A percentile compares a stretch with the other conserved stretches of the same genome.
Conservation (phyloP, 305 asterid species). For the Fraxinus paxiana region DNA sequence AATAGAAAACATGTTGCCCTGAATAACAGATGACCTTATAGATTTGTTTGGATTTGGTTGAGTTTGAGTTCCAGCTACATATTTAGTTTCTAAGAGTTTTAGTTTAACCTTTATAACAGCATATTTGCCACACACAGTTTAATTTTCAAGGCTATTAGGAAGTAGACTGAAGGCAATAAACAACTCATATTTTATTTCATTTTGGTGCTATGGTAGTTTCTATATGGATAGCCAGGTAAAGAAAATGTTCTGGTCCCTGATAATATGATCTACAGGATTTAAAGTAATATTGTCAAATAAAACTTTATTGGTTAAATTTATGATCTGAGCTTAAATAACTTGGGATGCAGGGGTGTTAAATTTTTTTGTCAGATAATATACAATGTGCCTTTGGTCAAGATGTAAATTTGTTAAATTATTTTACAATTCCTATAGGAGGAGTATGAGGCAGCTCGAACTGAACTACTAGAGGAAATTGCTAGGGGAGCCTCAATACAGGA, state of each 20-base stretch:
- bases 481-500: conserved; percentile 68
- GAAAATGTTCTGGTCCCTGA: conserved; percentile 2
- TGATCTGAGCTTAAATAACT: background rate
- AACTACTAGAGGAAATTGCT: conserved; percentile 75
- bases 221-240: background rate
- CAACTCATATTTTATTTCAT: conserved; percentile 5
- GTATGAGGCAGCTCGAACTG: conserved; percentile 87
- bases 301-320: conserved; percentile 10
- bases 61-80: conserved; percentile 17
- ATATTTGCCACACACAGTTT: background rate
- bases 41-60: conserved; percentile 2
- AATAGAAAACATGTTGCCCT: conserved; percentile 4
- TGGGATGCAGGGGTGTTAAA: background rate
- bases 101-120: background rate
- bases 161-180: conserved; percentile 5
- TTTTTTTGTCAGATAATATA: conserved; percentile 10
- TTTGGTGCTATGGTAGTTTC: background rate
- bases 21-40: conserved; percentile 6
- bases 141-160: background rate
- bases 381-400: conserved; percentile 15
- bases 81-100: conserved; percentile 7
- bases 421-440: conserved; percentile 53
- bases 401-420: conserved; percentile 14
- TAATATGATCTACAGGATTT: conserved; percentile 10
- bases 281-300: background rate